Conservation (phyloP, 2,329 filamentous ascomycete species). For the Colletotrichum orbiculare region DNA sequence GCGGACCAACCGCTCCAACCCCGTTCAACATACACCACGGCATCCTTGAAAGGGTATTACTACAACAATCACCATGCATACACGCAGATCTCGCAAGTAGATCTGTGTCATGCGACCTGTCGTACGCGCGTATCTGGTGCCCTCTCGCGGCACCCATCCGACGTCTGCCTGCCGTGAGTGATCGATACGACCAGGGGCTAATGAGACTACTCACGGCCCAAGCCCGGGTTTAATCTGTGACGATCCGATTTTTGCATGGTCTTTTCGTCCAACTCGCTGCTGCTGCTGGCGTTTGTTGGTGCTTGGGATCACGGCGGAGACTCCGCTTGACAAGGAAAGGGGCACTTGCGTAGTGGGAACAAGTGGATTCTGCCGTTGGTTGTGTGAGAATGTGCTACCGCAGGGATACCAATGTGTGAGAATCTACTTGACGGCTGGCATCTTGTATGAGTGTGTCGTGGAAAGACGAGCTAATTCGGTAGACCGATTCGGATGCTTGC, state of each 20-base stretch:
- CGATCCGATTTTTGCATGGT: not conserved
- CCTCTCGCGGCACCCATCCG: conserved; percentile 4
- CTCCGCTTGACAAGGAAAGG: conserved; percentile 8
- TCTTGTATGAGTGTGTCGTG: too few species aligned
- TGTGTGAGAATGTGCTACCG: not conserved
- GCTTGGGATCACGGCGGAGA: conserved; percentile 2
- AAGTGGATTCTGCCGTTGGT: conserved; percentile 3
- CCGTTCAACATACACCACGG: too few species aligned
- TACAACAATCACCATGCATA: too few species aligned
- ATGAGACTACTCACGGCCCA: not conserved
- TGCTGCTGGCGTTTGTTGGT: not conserved
- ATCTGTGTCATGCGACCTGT: conserved; percentile 16
- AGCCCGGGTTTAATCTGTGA: conserved; percentile 17
- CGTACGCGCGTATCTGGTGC: conserved; percentile 11
- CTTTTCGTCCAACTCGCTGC: not conserved
- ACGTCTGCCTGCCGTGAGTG: conserved; percentile 5
- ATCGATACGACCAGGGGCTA: not conserved
- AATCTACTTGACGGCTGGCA: not conserved
- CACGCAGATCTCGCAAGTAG: conserved; percentile 6
- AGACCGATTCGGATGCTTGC: too few species aligned
- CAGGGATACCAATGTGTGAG: too few species aligned
- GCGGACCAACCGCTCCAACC: too few species aligned
- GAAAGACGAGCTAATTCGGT: too few species aligned
- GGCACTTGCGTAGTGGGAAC: conserved; percentile 15
- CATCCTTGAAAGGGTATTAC: too few species aligned